Evolutionary conservation across 305 asterid species (phyloP).

Genomic region (Withania somnifera): DNA sequence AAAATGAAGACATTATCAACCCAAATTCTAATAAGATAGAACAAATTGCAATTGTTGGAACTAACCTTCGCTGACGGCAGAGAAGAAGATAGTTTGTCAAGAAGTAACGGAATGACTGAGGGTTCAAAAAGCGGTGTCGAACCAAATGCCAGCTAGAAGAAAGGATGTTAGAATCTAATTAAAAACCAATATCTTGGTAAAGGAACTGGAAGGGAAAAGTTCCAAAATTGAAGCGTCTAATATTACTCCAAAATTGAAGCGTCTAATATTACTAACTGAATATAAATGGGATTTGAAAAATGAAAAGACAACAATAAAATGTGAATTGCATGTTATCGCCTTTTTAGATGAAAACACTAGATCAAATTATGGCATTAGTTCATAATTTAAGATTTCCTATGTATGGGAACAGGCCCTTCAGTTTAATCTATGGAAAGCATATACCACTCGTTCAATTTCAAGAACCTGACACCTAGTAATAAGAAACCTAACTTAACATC

Average conservation of each 20-base stretch:
- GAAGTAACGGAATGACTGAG: conserved; percentile 64
- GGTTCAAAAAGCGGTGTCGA: conserved; percentile 84
- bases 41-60: conserved; percentile 8
- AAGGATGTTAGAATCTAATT: conserved; percentile 16
- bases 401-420: neutral
- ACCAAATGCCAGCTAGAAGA: conserved; percentile 82
- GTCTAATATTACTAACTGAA: neutral
- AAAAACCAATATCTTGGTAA: neutral
- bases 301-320: neutral
- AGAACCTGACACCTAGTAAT: neutral
- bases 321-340: neutral
- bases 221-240: neutral
- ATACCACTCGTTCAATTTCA: neutral
- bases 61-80: conserved; percentile 82
- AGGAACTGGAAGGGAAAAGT: neutral
- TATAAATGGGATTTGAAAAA: neutral
- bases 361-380: neutral
- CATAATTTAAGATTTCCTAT: neutral
- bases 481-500: neutral
- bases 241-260: neutral
- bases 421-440: neutral
- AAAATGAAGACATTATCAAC: neutral
- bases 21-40: neutral
- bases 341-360: neutral
- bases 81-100: conserved; percentile 79